phyloP scores from a whole-genome alignment of 768 basidiomycete species.

The Podaxis sp. region DNA sequence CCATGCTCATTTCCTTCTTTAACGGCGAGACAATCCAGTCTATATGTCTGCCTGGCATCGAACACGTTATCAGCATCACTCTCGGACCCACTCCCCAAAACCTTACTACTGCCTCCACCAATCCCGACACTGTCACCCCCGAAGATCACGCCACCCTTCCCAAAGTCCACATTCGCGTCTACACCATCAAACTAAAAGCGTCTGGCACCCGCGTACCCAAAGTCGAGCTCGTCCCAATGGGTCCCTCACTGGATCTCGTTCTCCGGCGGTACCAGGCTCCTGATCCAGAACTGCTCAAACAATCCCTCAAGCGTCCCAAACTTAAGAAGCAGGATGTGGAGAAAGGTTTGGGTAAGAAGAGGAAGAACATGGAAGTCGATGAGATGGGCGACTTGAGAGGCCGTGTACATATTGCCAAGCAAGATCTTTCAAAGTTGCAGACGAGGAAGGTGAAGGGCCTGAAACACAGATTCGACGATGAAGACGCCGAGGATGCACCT shows the following conservation, averaged over 20 bases:
- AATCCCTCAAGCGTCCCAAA: conserved; percentile 80
- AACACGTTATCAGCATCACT: conserved; percentile 83
- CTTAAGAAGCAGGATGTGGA: conserved; percentile 85
- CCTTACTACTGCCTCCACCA: conserved; percentile 38
- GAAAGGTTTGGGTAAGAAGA: conserved; percentile 85
- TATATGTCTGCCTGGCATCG: conserved; percentile 79
- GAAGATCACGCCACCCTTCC: conserved; percentile 55
- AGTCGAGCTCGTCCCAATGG: conserved; percentile 83
- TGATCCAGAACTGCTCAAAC: conserved; percentile 75
- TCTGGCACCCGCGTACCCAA: conserved; percentile 81
- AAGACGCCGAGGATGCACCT: conserved; percentile 3
- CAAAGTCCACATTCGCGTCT: conserved; percentile 84
- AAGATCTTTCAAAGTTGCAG: conserved; percentile 84
- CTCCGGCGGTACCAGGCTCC: conserved; percentile 72
- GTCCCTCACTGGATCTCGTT: conserved; percentile 81
- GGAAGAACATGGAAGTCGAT: conserved; percentile 94
- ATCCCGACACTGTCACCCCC: conserved; percentile 21
- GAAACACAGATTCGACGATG: conserved; percentile 16
- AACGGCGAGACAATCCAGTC: conserved; percentile 82
- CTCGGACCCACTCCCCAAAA: conserved; percentile 60
- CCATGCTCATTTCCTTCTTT: conserved; percentile 86
- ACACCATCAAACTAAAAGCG: conserved; percentile 66
- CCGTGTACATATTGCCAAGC: conserved; percentile 81
- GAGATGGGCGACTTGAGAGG: conserved; percentile 97
- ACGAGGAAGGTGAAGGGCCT: conserved; percentile 96